These are phyloP conservation scores for Phlebiopsis flavidoalba DNA, from an alignment of 768 basidiomycete genomes.

Conservation along the genomic window DNA sequence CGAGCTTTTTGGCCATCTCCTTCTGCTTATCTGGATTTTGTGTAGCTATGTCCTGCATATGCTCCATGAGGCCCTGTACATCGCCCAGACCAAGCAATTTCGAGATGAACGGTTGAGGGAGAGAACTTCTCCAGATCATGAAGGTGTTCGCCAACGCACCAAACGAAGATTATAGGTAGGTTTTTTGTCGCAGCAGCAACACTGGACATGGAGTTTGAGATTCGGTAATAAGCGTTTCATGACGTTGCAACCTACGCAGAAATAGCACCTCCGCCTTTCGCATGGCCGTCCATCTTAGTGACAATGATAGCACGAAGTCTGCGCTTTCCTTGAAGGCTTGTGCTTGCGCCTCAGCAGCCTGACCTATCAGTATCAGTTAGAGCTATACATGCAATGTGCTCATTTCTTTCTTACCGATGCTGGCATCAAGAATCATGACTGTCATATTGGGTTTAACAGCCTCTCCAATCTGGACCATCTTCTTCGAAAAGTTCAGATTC, in stretches of 20 bases:
- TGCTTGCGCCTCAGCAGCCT: slow-evolving; percentile 96
- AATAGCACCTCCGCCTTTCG: slow-evolving; percentile 98
- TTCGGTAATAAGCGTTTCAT: background rate
- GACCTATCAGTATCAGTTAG: slow-evolving; percentile 42
- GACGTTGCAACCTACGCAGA: slow-evolving; percentile 70
- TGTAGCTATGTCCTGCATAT: slow-evolving; percentile 93
- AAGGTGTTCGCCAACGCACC: slow-evolving; percentile 93
- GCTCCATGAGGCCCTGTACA: slow-evolving; percentile 95
- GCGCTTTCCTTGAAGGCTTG: slow-evolving; percentile 97
- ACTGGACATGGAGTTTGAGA: slow-evolving; percentile 32
- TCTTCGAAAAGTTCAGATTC: slow-evolving; percentile 95
- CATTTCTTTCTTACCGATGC: slow-evolving; percentile 60
- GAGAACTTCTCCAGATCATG: slow-evolving; percentile 94
- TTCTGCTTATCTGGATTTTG: slow-evolving; percentile 97
- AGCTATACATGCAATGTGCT: background rate
- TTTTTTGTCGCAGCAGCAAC: slow-evolving; percentile 99
- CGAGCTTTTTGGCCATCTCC: slow-evolving; percentile 95
- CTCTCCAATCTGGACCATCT: slow-evolving; percentile 93
- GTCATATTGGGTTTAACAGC: slow-evolving; percentile 98
- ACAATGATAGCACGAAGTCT: slow-evolving; percentile 97
- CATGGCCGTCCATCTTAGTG: slow-evolving; percentile 99
- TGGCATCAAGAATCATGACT: slow-evolving; percentile 91
- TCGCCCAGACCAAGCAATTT: slow-evolving; percentile 95
- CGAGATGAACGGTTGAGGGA: slow-evolving; percentile 92
- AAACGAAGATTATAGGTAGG: slow-evolving; percentile 91